Conservation (phyloP, 202 grass and related monocot species). For the Setaria italica region DNA sequence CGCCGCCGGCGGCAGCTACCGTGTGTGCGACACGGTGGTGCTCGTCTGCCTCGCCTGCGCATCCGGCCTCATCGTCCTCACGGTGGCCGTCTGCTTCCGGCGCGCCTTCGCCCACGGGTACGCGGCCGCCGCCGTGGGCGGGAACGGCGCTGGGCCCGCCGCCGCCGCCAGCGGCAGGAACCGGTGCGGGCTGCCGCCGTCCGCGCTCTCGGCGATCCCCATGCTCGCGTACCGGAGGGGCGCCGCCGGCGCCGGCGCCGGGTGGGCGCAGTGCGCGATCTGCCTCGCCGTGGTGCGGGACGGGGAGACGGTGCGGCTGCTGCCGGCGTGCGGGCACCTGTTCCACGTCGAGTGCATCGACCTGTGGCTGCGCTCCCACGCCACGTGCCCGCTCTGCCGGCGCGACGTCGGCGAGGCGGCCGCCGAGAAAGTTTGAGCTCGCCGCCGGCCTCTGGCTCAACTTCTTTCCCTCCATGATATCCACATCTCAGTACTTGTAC, state of each 20-base stretch:
- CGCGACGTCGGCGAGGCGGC: slow-evolving; percentile 38
- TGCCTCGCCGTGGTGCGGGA: slow-evolving; percentile 53
- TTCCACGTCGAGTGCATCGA: slow-evolving; percentile 71
- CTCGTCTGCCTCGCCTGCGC: slow-evolving; percentile 49
- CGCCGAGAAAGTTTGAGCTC: slow-evolving; percentile 38
- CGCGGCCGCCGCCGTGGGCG: neutral
- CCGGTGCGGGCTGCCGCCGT: slow-evolving; percentile 38
- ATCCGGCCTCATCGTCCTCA: slow-evolving; percentile 41
- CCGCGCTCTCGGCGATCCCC: slow-evolving; percentile 45
- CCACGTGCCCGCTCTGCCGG: slow-evolving; percentile 63
- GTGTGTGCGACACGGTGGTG: slow-evolving; percentile 51
- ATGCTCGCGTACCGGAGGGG: slow-evolving; percentile 37
- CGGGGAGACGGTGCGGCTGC: slow-evolving; percentile 54
- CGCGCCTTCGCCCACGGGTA: slow-evolving; percentile 31
- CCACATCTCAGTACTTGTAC: neutral
- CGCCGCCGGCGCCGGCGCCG: neutral
- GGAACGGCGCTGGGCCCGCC: neutral
- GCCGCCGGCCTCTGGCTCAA: neutral
- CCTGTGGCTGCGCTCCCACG: slow-evolving; percentile 52
- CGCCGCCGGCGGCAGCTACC: slow-evolving; percentile 3
- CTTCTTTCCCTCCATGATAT: neutral
- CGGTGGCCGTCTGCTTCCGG: slow-evolving; percentile 44
- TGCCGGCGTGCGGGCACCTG: slow-evolving; percentile 59
- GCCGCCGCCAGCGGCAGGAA: neutral
- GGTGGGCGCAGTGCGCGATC: slow-evolving; percentile 61